Evolutionary conservation across 1,139 yeast species (phyloP), one percentile per base, ranked within the genome.

Genomic region (Candida sp.): DNA sequence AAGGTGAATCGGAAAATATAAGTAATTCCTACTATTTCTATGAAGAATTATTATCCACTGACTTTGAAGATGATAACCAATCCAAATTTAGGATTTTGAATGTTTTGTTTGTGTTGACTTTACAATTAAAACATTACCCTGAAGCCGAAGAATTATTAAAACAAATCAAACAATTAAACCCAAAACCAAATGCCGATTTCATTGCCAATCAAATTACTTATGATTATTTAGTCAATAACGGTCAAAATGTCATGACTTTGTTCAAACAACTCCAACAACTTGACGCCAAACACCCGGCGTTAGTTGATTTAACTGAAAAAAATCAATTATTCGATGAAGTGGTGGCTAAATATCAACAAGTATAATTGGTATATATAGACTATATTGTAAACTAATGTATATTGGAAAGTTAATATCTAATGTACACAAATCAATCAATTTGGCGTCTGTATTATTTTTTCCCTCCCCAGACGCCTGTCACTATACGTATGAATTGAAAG

Each of bases 21-120:
- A 84, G 77, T 60, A 79, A 80, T 50, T 72, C 87, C 2, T 81
- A 75, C 64, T 86, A 83, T 61, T 84, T 86, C 53, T 86, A 79
- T 61, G 93, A 86, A 60, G 95, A 86, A 63, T 69, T 83, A 44
- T 73, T 82, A 43, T 76, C 80, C 39, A 60, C 71, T 22, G 74
- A 70, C 46, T 70, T 68, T 44, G 73, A 70, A 29, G 64, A 61
- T 40, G 77, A 72, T 45, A 49, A 57, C 6, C 60, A 56, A 38
- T 74, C 75, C 29, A 68, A 68, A 49, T 64, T 61, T 49, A 66
- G 62, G 45, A 55, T 68, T 21, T 66, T 73, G 52, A 65, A 57
- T 46, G 60, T 64, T 11, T 62, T 73, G 47, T 69, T 73, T 43
- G 77, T 63, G 8, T 67, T 73, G 56, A 70, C 75, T 5, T 58